These are phyloP conservation scores for Cystofilobasidium macerans DNA, from an alignment of 768 basidiomycete species.

Conservation along the genomic window DNA sequence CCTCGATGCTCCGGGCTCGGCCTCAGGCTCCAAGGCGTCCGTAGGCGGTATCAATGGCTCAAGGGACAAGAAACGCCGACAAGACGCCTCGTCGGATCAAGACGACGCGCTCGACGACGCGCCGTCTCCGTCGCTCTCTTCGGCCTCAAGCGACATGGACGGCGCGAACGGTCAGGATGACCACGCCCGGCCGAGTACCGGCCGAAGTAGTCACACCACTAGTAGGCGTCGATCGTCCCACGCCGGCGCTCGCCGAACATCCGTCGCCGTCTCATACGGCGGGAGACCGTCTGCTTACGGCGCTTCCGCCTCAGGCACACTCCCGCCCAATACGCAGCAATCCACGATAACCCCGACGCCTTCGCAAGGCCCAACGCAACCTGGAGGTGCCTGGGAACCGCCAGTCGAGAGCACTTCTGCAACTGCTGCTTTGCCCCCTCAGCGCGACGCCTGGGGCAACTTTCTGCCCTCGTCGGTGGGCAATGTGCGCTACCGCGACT, in stretches of 20 bases:
- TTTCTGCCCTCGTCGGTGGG: neutral
- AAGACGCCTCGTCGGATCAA: neutral
- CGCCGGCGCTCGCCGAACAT: no score
- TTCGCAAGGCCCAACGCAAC: no score
- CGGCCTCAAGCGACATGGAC: neutral
- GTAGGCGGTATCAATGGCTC: neutral
- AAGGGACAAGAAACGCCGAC: neutral
- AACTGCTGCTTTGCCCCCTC: neutral
- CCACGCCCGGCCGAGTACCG: neutral
- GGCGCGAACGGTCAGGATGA: neutral
- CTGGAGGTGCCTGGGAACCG: no score
- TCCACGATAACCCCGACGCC: no score
- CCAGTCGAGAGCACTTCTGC: no score
- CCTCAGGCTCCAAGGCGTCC: neutral
- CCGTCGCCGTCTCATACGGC: no score
- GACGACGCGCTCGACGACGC: neutral
- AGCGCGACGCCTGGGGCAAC: neutral
- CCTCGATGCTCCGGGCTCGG: neutral
- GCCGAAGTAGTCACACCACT: neutral
- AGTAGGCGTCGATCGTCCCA: no score
- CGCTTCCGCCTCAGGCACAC: no score
- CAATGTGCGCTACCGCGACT: neutral
- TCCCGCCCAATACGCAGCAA: no score
- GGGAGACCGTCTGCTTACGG: no score
- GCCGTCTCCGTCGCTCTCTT: neutral